Evolutionary conservation across 768 basidiomycete genomes (phyloP).

Genomic region (Sporobolomyces roseus): DNA sequence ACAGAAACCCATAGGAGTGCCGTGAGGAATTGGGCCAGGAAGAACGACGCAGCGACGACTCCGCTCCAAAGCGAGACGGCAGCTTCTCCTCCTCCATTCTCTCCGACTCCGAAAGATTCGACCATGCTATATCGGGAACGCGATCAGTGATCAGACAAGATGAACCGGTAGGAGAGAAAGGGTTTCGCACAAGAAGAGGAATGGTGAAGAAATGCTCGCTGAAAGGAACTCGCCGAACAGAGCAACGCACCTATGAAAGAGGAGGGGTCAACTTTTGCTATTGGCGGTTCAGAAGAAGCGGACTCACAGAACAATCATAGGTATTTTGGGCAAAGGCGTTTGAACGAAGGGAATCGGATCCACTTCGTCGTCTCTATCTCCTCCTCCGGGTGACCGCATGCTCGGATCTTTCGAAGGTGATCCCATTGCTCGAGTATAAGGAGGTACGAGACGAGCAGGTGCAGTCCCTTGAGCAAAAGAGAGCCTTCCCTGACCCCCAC

Average conservation of each 20-base stretch:
- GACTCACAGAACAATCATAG: conserved; percentile 84
- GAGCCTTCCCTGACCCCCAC: background rate
- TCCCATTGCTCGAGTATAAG: background rate
- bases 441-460: conserved; percentile 6
- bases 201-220: conserved; percentile 79
- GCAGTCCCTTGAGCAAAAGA: background rate
- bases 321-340: conserved; percentile 77
- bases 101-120: conserved; percentile 47
- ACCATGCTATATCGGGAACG: conserved; percentile 23
- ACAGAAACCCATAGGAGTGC: conserved; percentile 95
- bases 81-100: conserved; percentile 69
- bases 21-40: conserved; percentile 92
- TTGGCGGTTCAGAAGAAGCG: background rate
- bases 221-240: conserved; percentile 82
- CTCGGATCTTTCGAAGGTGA: background rate
- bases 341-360: conserved; percentile 22
- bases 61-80: conserved; percentile 87
- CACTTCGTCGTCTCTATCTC: background rate
- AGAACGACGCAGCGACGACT: conserved; percentile 67
- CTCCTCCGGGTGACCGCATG: too few species aligned
- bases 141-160: background rate
- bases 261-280: too few species aligned
- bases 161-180: background rate
- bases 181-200: conserved; percentile 74
- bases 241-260: conserved; percentile 54